A percentile compares a stretch with the other conserved stretches of the same genome.
These are phyloP conservation scores for Alternaria sp. DNA, from an alignment of 2,329 filamentous ascomycete species.

Conservation along the genomic window DNA sequence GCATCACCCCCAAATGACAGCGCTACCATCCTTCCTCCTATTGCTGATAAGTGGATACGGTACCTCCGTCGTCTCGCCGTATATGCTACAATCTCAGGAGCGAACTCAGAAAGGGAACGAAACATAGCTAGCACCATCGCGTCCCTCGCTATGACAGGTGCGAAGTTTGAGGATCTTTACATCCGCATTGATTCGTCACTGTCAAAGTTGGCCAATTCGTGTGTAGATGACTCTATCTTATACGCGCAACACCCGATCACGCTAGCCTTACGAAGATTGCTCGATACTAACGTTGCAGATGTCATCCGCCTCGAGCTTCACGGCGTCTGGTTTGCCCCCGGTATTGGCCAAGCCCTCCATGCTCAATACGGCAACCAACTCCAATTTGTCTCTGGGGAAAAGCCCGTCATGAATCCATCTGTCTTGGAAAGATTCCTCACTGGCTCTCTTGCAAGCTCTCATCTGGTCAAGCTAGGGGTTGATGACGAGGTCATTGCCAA, in stretches of 20 bases:
- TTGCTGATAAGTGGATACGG: conserved; percentile 30
- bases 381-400: conserved; percentile 6
- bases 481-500: conserved; percentile 12
- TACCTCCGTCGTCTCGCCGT: conserved; percentile 26
- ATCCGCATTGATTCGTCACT: conserved; percentile 21
- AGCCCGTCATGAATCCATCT: not conserved
- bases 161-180: conserved; percentile 20
- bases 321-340: conserved; percentile 24
- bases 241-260: conserved; percentile 25
- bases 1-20: not conserved
- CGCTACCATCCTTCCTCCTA: conserved; percentile 26
- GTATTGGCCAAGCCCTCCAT: conserved; percentile 18
- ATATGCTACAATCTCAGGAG: conserved; percentile 9
- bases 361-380: conserved; percentile 12
- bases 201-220: conserved; percentile 22
- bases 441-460: conserved; percentile 14
- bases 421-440: conserved; percentile 12
- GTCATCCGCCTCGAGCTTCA: conserved; percentile 16
- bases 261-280: conserved; percentile 16
- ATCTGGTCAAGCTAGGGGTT: conserved; percentile 19
- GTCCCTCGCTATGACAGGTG: conserved; percentile 20
- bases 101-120: conserved; percentile 6
- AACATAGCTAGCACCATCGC: conserved; percentile 19
- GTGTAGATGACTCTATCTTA: conserved; percentile 30
- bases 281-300: conserved; percentile 18